These are phyloP conservation scores for Oehlia diaphana DNA, from an alignment of 192 early-diverging fungal genomes.

Conservation along the genomic window DNA sequence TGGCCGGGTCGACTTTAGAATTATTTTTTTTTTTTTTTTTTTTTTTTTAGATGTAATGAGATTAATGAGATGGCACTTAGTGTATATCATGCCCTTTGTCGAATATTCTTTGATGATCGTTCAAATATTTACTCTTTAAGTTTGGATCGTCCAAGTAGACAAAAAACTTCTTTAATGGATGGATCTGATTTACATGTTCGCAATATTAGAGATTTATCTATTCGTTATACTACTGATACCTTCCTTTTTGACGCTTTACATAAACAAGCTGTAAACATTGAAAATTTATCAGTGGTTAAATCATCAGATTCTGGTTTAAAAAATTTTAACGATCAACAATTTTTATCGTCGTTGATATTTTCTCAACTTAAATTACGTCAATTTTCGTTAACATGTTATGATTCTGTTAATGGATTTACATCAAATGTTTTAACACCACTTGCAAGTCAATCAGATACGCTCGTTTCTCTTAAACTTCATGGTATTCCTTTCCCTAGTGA, in stretches of 20 bases:
- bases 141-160: slow-evolving; percentile 8
- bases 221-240: not conserved
- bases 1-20: too few species aligned
- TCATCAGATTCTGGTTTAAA: not conserved
- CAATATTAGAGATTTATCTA: slow-evolving; percentile 9
- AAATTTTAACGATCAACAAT: slow-evolving; percentile 15
- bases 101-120: not conserved
- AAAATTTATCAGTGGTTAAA: slow-evolving; percentile 4
- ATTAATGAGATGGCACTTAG: not conserved
- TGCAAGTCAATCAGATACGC: slow-evolving; percentile 11
- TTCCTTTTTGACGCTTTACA: slow-evolving; percentile 2
- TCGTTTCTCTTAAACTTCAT: slow-evolving; percentile 4
- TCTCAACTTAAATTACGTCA: slow-evolving; percentile 1
- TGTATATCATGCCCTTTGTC: slow-evolving; percentile 10
- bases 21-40: too few species aligned
- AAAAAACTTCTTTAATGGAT: too few species aligned
- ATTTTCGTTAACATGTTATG: slow-evolving; percentile 5
- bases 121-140: not conserved
- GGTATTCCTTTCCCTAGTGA: slow-evolving; percentile 12
- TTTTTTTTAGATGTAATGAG: not conserved
- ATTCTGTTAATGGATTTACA: slow-evolving; percentile 3
- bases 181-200: not conserved
- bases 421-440: slow-evolving; percentile 17
- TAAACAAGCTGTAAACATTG: slow-evolving; percentile 7
- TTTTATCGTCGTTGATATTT: slow-evolving; percentile 7